These are phyloP conservation scores for Candida ovalis DNA, from an alignment of 805 yeast species.

Conservation along the genomic window DNA sequence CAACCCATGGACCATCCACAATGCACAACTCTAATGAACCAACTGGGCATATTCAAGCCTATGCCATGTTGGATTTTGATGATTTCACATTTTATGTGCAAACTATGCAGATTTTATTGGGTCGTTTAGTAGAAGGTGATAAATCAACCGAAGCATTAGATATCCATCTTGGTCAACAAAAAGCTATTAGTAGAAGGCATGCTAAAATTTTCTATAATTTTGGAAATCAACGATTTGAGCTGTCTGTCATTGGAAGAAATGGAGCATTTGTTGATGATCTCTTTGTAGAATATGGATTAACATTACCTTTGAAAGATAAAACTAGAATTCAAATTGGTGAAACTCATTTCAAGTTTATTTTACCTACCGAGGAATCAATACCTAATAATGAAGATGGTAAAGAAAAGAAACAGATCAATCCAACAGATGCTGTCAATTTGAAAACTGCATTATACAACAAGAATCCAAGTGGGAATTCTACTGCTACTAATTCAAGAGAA, in stretches of 20 bases:
- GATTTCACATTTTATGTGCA: constrained; percentile 93
- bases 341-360: constrained; percentile 79
- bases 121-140: constrained; percentile 80
- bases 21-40: constrained; percentile 16
- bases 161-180: constrained; percentile 87
- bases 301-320: constrained; percentile 80
- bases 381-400: constrained; percentile 18
- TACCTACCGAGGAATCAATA: constrained; percentile 61
- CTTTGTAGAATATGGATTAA: constrained; percentile 86
- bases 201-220: constrained; percentile 96
- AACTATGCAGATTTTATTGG: constrained; percentile 88
- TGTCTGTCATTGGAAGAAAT: constrained; percentile 87
- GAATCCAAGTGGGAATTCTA: constrained; percentile 18
- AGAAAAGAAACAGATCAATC: constrained; percentile 40
- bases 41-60: constrained; percentile 44
- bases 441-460: constrained; percentile 43
- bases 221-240: constrained; percentile 91
- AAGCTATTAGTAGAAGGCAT: constrained; percentile 90
- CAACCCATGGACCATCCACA: constrained; percentile 38
- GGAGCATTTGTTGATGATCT: constrained; percentile 95
- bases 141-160: constrained; percentile 60
- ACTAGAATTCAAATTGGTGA: constrained; percentile 91
- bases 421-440: constrained; percentile 58
- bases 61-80: constrained; percentile 84
- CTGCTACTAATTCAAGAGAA: constrained; percentile 20